Conservation (phyloP, 441 rosid species). For the Rhodomyrtus psidioides region DNA sequence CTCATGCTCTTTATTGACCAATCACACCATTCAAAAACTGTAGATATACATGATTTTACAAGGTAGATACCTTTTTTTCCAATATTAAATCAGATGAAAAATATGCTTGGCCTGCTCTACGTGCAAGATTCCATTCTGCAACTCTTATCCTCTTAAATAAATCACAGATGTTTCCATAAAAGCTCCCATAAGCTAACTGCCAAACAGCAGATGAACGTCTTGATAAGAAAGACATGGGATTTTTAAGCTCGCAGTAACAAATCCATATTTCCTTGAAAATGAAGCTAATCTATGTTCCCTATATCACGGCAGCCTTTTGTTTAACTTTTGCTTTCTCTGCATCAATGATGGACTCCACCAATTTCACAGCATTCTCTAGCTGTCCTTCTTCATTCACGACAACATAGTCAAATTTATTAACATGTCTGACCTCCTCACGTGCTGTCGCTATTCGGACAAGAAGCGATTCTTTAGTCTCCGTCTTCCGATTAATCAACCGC, state of each 20-base stretch:
- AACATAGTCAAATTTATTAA: conserved; percentile 64
- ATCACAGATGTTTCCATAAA: neutral
- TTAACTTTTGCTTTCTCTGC: conserved; percentile 86
- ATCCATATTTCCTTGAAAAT: neutral
- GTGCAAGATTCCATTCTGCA: neutral
- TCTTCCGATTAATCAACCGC: conserved; percentile 76
- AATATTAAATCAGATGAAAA: neutral
- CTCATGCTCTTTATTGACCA: neutral
- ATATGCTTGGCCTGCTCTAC: neutral
- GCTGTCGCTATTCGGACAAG: conserved; percentile 78
- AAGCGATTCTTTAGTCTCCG: conserved; percentile 70
- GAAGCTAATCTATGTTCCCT: neutral
- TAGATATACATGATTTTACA: neutral
- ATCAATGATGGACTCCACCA: conserved; percentile 73
- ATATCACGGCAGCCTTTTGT: conserved; percentile 55
- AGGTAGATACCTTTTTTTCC: neutral
- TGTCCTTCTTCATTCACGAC: conserved; percentile 74
- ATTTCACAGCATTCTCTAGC: conserved; percentile 59
- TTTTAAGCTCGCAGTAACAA: neutral
- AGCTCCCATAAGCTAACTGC: neutral
- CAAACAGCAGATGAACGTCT: neutral
- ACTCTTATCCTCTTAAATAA: neutral
- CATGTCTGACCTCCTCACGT: conserved; percentile 71
- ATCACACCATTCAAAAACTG: neutral
- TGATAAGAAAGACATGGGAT: neutral